Conservation (phyloP, 1,139 yeast species). For the Scheffersomyces segobiensis region DNA sequence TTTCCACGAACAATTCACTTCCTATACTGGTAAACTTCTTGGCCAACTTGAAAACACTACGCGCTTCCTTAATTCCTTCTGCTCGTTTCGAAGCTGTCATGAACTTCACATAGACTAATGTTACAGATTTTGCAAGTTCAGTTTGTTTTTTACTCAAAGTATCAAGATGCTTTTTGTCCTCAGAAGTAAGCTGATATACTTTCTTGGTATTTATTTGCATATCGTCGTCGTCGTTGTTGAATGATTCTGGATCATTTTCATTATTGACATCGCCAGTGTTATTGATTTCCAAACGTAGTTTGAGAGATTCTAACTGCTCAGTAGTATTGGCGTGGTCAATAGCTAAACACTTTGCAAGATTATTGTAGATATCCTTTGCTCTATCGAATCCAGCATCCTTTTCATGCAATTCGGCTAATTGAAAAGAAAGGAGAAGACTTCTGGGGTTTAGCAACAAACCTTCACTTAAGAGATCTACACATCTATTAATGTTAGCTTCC, state of each 20-base stretch:
- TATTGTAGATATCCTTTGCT: slow-evolving; percentile 53
- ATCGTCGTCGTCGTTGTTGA: slow-evolving; percentile 20
- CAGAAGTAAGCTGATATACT: slow-evolving; percentile 20
- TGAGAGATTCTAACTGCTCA: slow-evolving; percentile 24
- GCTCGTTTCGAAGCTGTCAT: slow-evolving; percentile 64
- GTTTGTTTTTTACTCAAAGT: slow-evolving; percentile 20
- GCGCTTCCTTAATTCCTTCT: slow-evolving; percentile 70
- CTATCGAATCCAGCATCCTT: slow-evolving; percentile 51
- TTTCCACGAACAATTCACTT: slow-evolving; percentile 75
- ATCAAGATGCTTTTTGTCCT: slow-evolving; percentile 27
- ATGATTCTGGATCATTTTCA: slow-evolving; percentile 8
- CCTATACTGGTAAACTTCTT: slow-evolving; percentile 55
- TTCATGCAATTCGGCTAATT: slow-evolving; percentile 72
- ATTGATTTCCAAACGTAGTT: slow-evolving; percentile 12
- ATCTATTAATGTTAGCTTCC: slow-evolving; percentile 33
- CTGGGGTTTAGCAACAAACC: slow-evolving; percentile 69
- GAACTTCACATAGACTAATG: slow-evolving; percentile 53
- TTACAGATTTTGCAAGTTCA: slow-evolving; percentile 37
- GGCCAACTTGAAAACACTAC: slow-evolving; percentile 64
- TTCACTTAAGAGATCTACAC: slow-evolving; percentile 47
- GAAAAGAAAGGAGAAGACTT: slow-evolving; percentile 67
- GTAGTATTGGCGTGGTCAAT: slow-evolving; percentile 29
- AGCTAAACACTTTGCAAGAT: slow-evolving; percentile 45
- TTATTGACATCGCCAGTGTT: slow-evolving; percentile 6
- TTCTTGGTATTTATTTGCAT: slow-evolving; percentile 8